Evolutionary conservation across 768 basidiomycete species (phyloP).

Genomic region (Crepidotus variabilis): DNA sequence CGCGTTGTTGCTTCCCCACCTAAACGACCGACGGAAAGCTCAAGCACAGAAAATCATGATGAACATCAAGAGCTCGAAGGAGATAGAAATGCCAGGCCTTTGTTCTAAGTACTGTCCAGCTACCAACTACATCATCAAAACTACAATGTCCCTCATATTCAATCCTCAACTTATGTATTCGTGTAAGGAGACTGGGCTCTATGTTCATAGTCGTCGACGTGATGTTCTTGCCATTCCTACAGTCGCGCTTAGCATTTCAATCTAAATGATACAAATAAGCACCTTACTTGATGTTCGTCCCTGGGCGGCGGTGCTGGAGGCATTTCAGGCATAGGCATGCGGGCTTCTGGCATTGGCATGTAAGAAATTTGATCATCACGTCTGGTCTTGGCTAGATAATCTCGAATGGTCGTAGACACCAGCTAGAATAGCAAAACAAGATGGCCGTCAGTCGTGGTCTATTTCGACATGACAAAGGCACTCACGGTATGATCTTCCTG

Average conservation of each 20-base stretch:
- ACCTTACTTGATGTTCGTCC: constrained; percentile 13
- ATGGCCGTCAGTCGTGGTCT: neutral
- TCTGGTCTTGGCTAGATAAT: constrained; percentile 63
- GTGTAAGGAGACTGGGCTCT: neutral
- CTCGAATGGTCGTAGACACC: constrained; percentile 59
- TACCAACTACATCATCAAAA: neutral
- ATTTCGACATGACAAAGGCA: constrained; percentile 4
- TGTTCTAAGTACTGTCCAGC: neutral
- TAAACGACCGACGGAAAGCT: neutral
- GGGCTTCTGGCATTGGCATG: constrained; percentile 29
- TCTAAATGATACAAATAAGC: constrained; percentile 10
- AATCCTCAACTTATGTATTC: neutral
- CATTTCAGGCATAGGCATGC: constrained; percentile 21
- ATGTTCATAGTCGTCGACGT: neutral
- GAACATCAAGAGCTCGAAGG: neutral
- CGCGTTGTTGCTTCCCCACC: constrained; percentile 33
- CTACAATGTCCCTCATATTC: neutral
- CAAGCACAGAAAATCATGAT: no score
- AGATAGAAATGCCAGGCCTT: neutral
- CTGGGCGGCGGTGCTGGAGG: constrained; percentile 22
- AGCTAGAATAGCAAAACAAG: constrained; percentile 36
- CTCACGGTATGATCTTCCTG: constrained; percentile 76
- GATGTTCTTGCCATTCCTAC: neutral
- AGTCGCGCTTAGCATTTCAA: neutral
- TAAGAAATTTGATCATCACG: constrained; percentile 29